Base-by-base conservation (phyloP, 1,139 yeast genomes). In the Sugiyamaella novakii region DNA sequence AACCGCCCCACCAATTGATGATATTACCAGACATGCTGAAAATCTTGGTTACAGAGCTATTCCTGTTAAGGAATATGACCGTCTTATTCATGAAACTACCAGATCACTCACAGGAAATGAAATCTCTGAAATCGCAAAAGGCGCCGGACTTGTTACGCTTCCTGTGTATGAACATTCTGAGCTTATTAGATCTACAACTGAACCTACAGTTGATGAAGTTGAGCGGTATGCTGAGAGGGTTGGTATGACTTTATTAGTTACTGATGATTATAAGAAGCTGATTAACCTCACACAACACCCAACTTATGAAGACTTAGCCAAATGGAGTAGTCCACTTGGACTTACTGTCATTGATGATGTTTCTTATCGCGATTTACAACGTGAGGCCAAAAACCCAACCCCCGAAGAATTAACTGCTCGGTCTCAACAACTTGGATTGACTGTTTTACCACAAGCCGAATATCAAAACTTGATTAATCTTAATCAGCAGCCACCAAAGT, bases 401-500 rank as follows among this genome's bases (percentile, higher is more conserved):
- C 56, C 54, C 15, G 61, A 59, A 31, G 64, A 63, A 45, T 41
- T 64, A 2, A 47, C 44, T 10, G 46, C 47, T 2, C 57, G 55
- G 24, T 66, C 65, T 7, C 54, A 54, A 25, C 45, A 52, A 12
- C 59, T 57, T 19, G 64, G 62, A 1, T 43, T 58, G 24, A 31
- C 48, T 4, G 38, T 47, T 2, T 5, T 47, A 11, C 22, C 43
- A 5, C 41, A 43, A 24, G 54, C 49, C 22, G 35, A 46, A 21
- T 38, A 37, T 38, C 29, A 46, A 35, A 29, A 24, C 19, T 24
- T 47, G 22, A 46, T 58, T 24, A 49, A 46, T 19, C 61, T 61
- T 36, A 68, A 72, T 2, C 58, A 65, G 24, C 56, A 63, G 2
- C 78, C 78, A 15, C 60, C 71, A 17, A 50, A 67, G 15, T 74